phyloP scores from a whole-genome alignment of 1,284 basidiomycete genomes.

The Boletus austroedulis region DNA sequence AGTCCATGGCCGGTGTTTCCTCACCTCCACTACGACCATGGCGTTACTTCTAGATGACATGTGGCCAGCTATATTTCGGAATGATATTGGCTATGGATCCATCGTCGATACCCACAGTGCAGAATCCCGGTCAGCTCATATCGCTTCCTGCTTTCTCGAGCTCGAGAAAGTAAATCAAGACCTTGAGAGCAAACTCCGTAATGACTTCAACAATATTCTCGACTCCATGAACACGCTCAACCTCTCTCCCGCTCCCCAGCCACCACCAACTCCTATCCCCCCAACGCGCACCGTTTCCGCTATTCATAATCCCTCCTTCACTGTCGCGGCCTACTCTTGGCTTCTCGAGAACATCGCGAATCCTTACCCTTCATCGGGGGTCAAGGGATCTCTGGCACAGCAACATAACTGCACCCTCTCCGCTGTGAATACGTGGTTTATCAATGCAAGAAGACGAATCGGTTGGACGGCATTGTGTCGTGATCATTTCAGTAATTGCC shows the following conservation, averaged over 20 bases:
- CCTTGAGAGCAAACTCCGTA: background rate
- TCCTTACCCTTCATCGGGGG: background rate
- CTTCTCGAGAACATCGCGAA: background rate
- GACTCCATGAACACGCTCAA: background rate
- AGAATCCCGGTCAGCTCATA: background rate
- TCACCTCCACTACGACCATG: background rate
- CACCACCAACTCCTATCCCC: background rate
- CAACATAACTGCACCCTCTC: background rate
- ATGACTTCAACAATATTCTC: background rate
- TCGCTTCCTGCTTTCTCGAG: constrained; percentile 6
- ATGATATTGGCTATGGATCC: background rate
- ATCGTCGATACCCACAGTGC: background rate
- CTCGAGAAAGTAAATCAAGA: constrained; percentile 2
- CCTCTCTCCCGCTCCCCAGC: background rate
- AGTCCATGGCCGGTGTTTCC: too few relatives aligned
- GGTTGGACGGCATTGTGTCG: background rate
- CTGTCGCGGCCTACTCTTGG: background rate
- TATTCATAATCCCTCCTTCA: background rate
- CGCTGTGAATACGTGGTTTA: background rate
- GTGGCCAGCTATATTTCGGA: background rate
- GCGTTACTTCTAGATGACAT: constrained; percentile 1
- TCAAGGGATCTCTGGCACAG: background rate
- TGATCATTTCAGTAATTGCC: background rate
- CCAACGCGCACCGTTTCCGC: background rate
- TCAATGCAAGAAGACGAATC: background rate